Evolutionary conservation across 371 early-diverging fungal species (phyloP), one percentile per base, ranked within the genome.

Genomic region (Mucor indicus): DNA sequence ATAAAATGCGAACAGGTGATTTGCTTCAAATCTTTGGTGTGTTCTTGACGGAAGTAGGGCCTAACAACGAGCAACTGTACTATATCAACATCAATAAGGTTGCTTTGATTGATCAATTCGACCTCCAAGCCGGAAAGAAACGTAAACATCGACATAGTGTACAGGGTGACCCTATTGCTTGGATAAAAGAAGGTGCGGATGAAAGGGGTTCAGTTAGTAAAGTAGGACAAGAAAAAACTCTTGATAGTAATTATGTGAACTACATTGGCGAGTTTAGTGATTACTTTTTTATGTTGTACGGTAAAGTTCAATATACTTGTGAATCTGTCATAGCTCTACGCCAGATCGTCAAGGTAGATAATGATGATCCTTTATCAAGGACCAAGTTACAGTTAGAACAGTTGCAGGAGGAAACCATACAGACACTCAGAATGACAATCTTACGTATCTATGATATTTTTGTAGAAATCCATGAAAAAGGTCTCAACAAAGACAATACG

Each of bases 241-340:
- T n/a, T n/a, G n/a, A n/a, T n/a, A n/a, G n/a, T n/a, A n/a, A n/a
- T n/a, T n/a, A n/a, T n/a, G n/a, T n/a, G n/a, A n/a, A n/a, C n/a
- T n/a, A n/a, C n/a, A 15, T 8, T 3, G 47, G 47, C 21, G 13
- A 24, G 21, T 56, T 56, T 37, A 38, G 41, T 17, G 41, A 56
- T 5, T 56, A 36, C 15, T 50, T 45, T 19, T 56, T 40, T 22
- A 39, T 50, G 45, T n/a, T 56, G 12, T 50, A 40, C 36, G 57
- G 57, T 8, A 27, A 50, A 20, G 38, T 38, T 1, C 16, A 44
- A 13, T 43, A 20, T 16, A 23, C 31, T 3, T 48, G 48, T 38
- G 19, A 29, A 9, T 23, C 13, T 25, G 10, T 38, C 2, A 13
- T 21, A 17, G 19, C 5, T 17, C 2, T 7, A 15, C 35, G 17